A percentile compares a stretch with the other conserved stretches of the same genome.
These are phyloP conservation scores for Alternaria longipes DNA, from an alignment of 2,329 filamentous ascomycete genomes.

Conservation along the genomic window DNA sequence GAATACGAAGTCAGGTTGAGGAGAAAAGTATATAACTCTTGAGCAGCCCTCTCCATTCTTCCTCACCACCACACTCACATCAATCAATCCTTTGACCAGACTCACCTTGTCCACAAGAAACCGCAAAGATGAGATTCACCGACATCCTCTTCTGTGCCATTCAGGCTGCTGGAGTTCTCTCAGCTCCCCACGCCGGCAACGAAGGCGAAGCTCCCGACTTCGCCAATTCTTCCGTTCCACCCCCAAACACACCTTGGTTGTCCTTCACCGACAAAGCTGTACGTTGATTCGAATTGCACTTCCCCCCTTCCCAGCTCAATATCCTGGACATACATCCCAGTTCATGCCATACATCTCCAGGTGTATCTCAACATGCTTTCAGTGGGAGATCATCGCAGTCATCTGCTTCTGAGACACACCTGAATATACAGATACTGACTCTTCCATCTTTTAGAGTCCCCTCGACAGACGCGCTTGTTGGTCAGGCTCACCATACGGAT, in stretches of 20 bases:
- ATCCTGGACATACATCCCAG: neutral
- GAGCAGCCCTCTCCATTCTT: neutral
- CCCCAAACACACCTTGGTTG: neutral
- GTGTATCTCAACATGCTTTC: neutral
- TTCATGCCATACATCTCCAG: neutral
- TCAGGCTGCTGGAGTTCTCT: neutral
- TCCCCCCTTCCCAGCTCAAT: neutral
- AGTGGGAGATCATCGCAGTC: neutral
- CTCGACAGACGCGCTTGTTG: neutral
- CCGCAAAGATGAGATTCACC: neutral
- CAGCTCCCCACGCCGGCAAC: conserved; percentile 1
- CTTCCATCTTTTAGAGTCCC: neutral
- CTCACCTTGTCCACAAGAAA: neutral
- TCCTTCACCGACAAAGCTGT: conserved; percentile 5
- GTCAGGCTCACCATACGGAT: neutral
- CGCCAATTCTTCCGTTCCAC: neutral
- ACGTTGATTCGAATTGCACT: neutral
- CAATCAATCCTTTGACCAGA: neutral
- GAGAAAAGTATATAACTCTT: neutral
- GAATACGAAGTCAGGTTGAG: neutral
- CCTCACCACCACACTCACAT: neutral
- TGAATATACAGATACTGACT: neutral
- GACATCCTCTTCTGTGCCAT: neutral
- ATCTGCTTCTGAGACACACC: neutral
- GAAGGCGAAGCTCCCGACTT: neutral